Base-by-base conservation (phyloP, 2,329 filamentous ascomycete species). In the Fusarium chaquense region DNA sequence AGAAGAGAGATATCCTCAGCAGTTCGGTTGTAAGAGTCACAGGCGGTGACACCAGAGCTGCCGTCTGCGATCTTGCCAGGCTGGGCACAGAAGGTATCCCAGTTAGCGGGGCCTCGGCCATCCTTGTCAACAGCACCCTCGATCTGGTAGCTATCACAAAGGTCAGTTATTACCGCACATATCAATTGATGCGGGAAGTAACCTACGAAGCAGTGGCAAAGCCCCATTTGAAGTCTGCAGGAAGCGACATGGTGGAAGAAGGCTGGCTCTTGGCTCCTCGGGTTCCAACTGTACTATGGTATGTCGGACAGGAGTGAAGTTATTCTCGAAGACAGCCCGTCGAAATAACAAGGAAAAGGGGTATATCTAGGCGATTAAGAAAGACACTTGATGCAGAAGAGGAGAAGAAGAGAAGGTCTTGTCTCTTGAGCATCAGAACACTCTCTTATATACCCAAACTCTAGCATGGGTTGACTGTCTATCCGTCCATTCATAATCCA, bases 11-110 rank as follows among this genome's bases (percentile, higher is more conserved):
- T 92, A 76, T 97, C 93, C 76, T 93, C 89, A 40, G 83, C 84
- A 52, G 90, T 93, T 55, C 91, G 89, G 81, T 95, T 90, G 84
- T 97, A 97, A 30, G 92, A 94, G 82, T 97, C 93, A 81, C 93
- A 97, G 38, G 93, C 93, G 44, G 92, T 87, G 53, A 88, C 90
- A 54, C 93, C 93, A 44, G 89, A 91, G 72, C 86, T 89, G 61
- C 89, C 90, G 74, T 93, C 91, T 58, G 93, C 92, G 75, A 96
- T 94, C 81, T 96, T 97, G 75, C 92, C 92, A 9, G 91, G 89
- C 56, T 89, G 90, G 67, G 87, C 87, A 81, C 91, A 94, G 83
- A 97, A 97, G n/a, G 87, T 90, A 81, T 97, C 93, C 93, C 93
- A 97, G 79, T 97, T 96, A 66, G 91, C 93, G 57, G 92, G 90